Evolutionary conservation across 768 basidiomycete species (phyloP), one percentile per base, ranked within the genome.

Genomic region (Saitozyma sp.): DNA sequence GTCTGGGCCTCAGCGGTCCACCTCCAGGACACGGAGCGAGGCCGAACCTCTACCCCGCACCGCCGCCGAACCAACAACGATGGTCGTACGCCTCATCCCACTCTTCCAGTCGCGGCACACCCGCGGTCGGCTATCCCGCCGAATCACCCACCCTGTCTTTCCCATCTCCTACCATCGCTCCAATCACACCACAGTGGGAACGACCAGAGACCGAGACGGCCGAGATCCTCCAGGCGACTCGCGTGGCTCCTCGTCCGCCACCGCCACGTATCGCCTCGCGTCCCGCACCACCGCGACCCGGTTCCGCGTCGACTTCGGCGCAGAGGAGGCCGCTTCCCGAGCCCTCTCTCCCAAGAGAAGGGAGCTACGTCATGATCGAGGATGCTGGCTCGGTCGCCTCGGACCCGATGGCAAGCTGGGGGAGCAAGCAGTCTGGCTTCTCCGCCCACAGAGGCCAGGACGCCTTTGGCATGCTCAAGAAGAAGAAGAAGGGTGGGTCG

Each of bases 331-430:
- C 29, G 29, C 29, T 29, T 29, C 29, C 29, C 29, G 29, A 29
- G 29, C 29, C 29, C 9, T 37, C 50, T n/a, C 61, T 51, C 48
- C 60, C 62, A 7, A 52, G 78, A 54, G 78, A 79, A 53, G 69
- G 58, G 14, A 75, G 73, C 13, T 79, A 73, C 51, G 69, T 79
- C n/a, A 63, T 77, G 50, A 67, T 78, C 50, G 75, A 76, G 59
- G 52, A 54, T 52, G 56, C 71, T 45, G 71, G 49, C 62, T 45
- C 58, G 14, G 50, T 49, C 37, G 50, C 62, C 10, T 39, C 52
- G 29, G 66, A 74, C 49, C 67, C 70, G 20, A 63, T 59, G 14
- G 61, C 66, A 17, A 69, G 57, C 11, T 75, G 70, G 68, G 56
- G 58, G 8, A 66, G 59, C 49, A 68, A 65, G 38, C 53, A 61